phyloP scores from a whole-genome alignment of 2,329 filamentous ascomycete genomes.

The Claviceps spartinae region DNA sequence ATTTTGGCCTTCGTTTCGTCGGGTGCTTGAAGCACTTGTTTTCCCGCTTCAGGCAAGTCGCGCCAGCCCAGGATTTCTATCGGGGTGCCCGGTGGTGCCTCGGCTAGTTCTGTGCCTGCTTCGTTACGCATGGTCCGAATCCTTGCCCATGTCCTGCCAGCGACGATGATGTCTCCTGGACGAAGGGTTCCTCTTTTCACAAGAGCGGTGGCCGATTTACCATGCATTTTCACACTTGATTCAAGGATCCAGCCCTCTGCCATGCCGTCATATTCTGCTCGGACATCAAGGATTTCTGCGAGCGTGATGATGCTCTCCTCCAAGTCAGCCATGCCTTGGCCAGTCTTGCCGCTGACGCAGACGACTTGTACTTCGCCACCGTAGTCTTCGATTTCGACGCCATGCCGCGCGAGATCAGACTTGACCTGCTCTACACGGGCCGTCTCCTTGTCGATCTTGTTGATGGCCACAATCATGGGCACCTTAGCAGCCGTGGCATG shows the following conservation, averaged over 20 bases:
- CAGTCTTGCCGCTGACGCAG: constrained; percentile 84
- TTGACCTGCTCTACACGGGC: constrained; percentile 75
- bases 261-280: constrained; percentile 61
- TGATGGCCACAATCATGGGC: constrained; percentile 94
- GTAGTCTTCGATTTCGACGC: constrained; percentile 85
- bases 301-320: constrained; percentile 82
- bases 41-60: constrained; percentile 66
- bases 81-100: constrained; percentile 76
- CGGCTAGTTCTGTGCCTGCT: constrained; percentile 54
- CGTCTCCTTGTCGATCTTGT: constrained; percentile 86
- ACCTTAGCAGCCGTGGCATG: constrained; percentile 79
- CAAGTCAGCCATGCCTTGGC: constrained; percentile 76
- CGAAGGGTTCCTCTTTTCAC: constrained; percentile 77
- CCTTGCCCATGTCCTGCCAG: constrained; percentile 76
- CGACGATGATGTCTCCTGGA: constrained; percentile 70
- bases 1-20: constrained; percentile 66
- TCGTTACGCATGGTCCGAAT: constrained; percentile 80
- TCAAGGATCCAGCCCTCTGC: constrained; percentile 93
- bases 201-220: constrained; percentile 77
- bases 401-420: constrained; percentile 67
- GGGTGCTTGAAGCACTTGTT: constrained; percentile 71
- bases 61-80: constrained; percentile 94
- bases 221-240: constrained; percentile 71
- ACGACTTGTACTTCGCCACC: constrained; percentile 92
- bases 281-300: constrained; percentile 80